A percentile compares a stretch with the other conserved stretches of the same genome.
Evolutionary conservation across 129 eudicot species (phyloP).

Genomic region (Pittosporum tobira): DNA sequence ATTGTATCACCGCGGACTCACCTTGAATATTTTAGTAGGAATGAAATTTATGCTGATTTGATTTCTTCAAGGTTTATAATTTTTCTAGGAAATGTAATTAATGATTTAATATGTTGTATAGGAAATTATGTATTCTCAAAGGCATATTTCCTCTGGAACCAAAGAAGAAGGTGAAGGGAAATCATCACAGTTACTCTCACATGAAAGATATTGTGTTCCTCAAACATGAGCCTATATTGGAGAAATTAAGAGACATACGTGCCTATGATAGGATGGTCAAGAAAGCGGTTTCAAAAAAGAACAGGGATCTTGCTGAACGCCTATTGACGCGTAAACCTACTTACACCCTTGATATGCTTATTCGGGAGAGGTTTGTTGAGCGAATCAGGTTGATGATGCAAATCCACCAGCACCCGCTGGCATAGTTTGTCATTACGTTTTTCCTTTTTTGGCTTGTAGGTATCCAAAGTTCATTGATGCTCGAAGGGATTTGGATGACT

Average conservation of each 20-base stretch:
- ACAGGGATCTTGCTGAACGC: constrained; percentile 70
- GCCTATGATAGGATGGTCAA: constrained; percentile 64
- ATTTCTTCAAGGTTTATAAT: too few relatives aligned
- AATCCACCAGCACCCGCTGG: neutral
- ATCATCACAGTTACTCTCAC: constrained; percentile 81
- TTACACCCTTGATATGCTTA: constrained; percentile 63
- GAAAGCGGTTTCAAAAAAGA: constrained; percentile 71
- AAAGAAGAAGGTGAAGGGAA: constrained; percentile 79
- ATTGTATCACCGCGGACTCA: too few relatives aligned
- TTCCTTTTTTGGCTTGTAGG: constrained; percentile 27
- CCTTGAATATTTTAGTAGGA: too few relatives aligned
- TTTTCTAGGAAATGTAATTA: too few relatives aligned
- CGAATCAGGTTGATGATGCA: too few relatives aligned
- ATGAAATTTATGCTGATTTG: too few relatives aligned
- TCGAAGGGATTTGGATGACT: constrained; percentile 78
- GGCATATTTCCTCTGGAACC: constrained; percentile 80
- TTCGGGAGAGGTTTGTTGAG: constrained; percentile 66
- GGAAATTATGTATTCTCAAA: constrained; percentile 69
- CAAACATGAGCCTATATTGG: constrained; percentile 67
- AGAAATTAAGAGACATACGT: constrained; percentile 55
- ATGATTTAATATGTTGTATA: neutral
- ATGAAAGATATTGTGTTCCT: constrained; percentile 70
- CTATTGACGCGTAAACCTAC: constrained; percentile 49
- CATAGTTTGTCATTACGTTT: neutral
- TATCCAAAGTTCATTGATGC: constrained; percentile 86